Percentiles rank a stretch among this genome's conserved stretches.
These are phyloP conservation scores for Citrus glauca DNA, from an alignment of 345 rosid genomes.

Conservation along the genomic window DNA sequence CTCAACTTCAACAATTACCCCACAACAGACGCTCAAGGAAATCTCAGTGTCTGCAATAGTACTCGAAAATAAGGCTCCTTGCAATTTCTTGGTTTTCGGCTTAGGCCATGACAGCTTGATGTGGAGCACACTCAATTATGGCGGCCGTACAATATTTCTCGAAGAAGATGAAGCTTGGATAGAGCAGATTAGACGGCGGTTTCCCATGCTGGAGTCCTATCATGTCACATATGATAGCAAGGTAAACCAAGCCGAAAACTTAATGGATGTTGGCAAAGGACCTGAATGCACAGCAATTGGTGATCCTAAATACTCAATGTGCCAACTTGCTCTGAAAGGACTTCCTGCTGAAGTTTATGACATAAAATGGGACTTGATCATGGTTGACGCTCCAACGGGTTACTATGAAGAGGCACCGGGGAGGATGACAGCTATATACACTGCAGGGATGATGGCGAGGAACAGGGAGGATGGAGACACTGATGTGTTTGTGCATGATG, in stretches of 20 bases:
- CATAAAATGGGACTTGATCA: slow-evolving; percentile 71
- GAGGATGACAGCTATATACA: slow-evolving; percentile 82
- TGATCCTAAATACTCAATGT: slow-evolving; percentile 70
- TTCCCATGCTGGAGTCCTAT: slow-evolving; percentile 67
- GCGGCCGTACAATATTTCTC: slow-evolving; percentile 75
- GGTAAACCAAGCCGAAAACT: slow-evolving; percentile 63
- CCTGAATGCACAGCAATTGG: slow-evolving; percentile 65
- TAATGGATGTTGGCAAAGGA: slow-evolving; percentile 67
- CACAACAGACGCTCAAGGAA: slow-evolving; percentile 76
- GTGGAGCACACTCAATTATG: slow-evolving; percentile 90
- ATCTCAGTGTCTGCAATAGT: slow-evolving; percentile 55
- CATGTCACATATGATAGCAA: slow-evolving; percentile 75
- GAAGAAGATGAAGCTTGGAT: slow-evolving; percentile 95
- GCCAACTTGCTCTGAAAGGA: slow-evolving; percentile 80
- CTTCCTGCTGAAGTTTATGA: slow-evolving; percentile 76
- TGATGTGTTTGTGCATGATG: slow-evolving; percentile 84
- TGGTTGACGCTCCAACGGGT: slow-evolving; percentile 90
- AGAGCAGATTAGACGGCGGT: slow-evolving; percentile 51
- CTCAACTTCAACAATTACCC: slow-evolving; percentile 78
- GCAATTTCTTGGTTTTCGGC: slow-evolving; percentile 92
- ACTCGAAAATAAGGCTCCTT: slow-evolving; percentile 66
- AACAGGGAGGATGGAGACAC: slow-evolving; percentile 67
- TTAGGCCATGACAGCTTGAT: slow-evolving; percentile 86
- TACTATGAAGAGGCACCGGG: slow-evolving; percentile 81
- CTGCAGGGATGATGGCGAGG: slow-evolving; percentile 90